phyloP scores from a whole-genome alignment of 179 eudicot genomes.

The Vitellaria paradoxa region DNA sequence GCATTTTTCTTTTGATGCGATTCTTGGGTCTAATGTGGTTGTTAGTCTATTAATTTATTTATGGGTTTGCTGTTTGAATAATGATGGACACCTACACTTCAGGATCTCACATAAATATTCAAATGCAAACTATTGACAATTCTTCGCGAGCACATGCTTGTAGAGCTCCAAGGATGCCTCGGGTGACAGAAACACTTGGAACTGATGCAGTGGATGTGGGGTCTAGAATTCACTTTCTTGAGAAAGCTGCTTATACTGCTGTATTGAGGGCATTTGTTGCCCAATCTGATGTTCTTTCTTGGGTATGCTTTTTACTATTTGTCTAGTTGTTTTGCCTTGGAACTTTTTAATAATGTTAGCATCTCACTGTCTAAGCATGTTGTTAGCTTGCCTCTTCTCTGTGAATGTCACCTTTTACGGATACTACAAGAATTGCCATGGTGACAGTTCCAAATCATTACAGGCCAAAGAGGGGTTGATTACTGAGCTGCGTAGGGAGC shows the following conservation, averaged over 20 bases:
- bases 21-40: background rate
- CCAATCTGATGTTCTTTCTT: conserved; percentile 24
- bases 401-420: background rate
- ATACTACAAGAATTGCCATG: background rate
- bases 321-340: background rate
- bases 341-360: background rate
- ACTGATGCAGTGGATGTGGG: background rate
- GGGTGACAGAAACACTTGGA: background rate
- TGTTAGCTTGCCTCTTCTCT: background rate
- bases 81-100: background rate
- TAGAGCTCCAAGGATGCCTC: background rate
- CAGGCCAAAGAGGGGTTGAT: conserved; percentile 20
- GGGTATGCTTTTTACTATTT: conserved; percentile 11
- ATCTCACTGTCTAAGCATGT: background rate
- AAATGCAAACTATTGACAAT: background rate
- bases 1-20: background rate
- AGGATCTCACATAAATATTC: conserved; percentile 4
- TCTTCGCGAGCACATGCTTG: background rate
- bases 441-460: background rate
- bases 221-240: conserved; percentile 12
- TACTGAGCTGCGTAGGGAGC: conserved; percentile 25
- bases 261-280: conserved; percentile 19
- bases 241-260: conserved; percentile 17
- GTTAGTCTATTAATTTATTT: background rate
- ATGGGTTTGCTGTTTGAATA: background rate